Evolutionary conservation across 495 filamentous ascomycete genomes (phyloP).

Genomic region (Penicillium salamii): DNA sequence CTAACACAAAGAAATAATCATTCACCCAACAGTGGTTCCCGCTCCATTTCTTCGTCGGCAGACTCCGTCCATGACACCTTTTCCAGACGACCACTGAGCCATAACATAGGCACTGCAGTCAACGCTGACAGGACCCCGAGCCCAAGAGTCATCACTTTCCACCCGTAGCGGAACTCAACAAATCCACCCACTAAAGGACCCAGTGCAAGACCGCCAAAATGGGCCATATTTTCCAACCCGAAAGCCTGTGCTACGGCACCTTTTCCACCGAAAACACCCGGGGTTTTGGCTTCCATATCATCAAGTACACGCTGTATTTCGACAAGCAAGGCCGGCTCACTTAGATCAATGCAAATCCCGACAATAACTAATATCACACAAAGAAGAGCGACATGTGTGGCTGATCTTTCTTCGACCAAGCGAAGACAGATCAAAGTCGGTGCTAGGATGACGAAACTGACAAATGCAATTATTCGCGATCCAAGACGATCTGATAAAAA

Average conservation of each 20-base stretch:
- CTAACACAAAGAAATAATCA: background rate
- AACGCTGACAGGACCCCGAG: conserved; percentile 19
- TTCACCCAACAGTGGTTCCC: conserved; percentile 7
- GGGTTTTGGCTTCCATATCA: conserved; percentile 50
- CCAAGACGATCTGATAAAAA: conserved; percentile 50
- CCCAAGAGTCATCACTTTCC: conserved; percentile 17
- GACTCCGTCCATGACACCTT: conserved; percentile 3
- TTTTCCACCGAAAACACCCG: conserved; percentile 44
- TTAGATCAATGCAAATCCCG: conserved; percentile 24
- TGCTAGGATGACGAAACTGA: conserved; percentile 46
- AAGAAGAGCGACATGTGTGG: conserved; percentile 29
- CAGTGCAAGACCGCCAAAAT: conserved; percentile 15
- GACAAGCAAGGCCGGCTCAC: conserved; percentile 37
- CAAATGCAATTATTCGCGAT: conserved; percentile 41
- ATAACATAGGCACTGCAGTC: conserved; percentile 21
- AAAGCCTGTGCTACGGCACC: conserved; percentile 58
- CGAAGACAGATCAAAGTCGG: conserved; percentile 50
- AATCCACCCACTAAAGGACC: conserved; percentile 18
- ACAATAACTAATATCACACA: conserved; percentile 23
- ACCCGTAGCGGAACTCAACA: conserved; percentile 12
- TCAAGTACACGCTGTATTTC: conserved; percentile 63
- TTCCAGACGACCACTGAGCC: conserved; percentile 8
- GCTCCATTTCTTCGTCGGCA: conserved; percentile 8
- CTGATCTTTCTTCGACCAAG: conserved; percentile 31
- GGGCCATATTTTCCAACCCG: conserved; percentile 50